phyloP scores from a whole-genome alignment of 202 grass and related monocot species.

The Sporobolus alterniflorus region DNA sequence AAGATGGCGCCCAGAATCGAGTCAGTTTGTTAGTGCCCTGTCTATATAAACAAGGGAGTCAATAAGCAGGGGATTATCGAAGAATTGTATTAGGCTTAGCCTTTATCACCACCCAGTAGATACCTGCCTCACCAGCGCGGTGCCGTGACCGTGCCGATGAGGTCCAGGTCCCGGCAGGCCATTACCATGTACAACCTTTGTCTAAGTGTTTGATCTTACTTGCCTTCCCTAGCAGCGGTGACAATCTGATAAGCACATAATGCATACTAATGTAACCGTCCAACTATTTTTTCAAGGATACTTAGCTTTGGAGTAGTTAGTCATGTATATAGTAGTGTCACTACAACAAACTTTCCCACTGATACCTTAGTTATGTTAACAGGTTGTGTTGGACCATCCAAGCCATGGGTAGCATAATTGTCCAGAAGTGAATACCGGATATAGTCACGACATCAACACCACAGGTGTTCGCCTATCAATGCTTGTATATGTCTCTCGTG shows the following conservation, averaged over 20 bases:
- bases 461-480: conserved; percentile 53
- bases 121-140: too few relatives aligned
- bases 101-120: too few relatives aligned
- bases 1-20: too few relatives aligned
- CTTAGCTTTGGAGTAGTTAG: not conserved
- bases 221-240: too few relatives aligned
- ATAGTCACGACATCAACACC: conserved; percentile 26
- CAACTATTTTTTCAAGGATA: not conserved
- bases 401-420: conserved; percentile 44
- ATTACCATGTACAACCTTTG: too few relatives aligned
- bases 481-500: conserved; percentile 80
- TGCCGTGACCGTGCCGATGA: too few relatives aligned
- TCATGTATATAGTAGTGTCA: not conserved
- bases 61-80: too few relatives aligned
- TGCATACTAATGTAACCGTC: not conserved
- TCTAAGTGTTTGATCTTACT: too few relatives aligned
- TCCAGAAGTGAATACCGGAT: not conserved
- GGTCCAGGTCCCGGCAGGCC: too few relatives aligned
- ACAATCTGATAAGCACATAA: not conserved
- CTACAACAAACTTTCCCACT: not conserved
- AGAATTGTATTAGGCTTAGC: too few relatives aligned
- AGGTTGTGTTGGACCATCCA: conserved; percentile 82
- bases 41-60: too few relatives aligned
- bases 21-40: too few relatives aligned
- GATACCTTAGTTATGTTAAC: not conserved